These are phyloP conservation scores for Pelargonium myrrhifolium DNA, from an alignment of 441 rosid species.

Conservation along the genomic window DNA sequence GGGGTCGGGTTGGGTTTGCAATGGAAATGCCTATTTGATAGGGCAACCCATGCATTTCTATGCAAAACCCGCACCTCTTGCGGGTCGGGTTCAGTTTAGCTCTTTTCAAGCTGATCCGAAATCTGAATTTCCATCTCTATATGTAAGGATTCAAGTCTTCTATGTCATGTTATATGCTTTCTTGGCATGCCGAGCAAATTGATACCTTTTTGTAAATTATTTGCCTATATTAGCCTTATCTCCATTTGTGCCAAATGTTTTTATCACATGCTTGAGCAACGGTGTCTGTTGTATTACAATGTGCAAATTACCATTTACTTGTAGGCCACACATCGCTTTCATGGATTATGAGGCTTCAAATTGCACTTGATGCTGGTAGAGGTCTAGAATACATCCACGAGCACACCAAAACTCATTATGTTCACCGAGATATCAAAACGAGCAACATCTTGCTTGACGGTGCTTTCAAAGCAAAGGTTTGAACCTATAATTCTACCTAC, in stretches of 20 bases:
- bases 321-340: slow-evolving; percentile 81
- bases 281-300: slow-evolving; percentile 10
- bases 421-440: slow-evolving; percentile 91
- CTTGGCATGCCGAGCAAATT: background rate
- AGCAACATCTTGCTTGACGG: slow-evolving; percentile 87
- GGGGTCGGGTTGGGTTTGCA: too few species aligned
- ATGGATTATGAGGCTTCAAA: slow-evolving; percentile 89
- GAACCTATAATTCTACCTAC: slow-evolving; percentile 1
- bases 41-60: too few species aligned
- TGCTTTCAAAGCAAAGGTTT: slow-evolving; percentile 85
- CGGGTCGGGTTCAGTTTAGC: too few species aligned
- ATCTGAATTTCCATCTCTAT: background rate
- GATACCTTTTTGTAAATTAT: background rate
- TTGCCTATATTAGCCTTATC: background rate
- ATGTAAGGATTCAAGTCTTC: background rate
- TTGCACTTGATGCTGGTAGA: slow-evolving; percentile 87
- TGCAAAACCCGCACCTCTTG: too few species aligned
- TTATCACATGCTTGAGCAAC: background rate
- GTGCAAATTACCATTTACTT: slow-evolving; percentile 16
- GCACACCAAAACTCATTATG: slow-evolving; percentile 89
- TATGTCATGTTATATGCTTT: background rate
- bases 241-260: background rate
- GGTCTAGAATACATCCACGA: slow-evolving; percentile 96
- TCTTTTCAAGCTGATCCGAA: too few species aligned
- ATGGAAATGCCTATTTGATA: too few species aligned